These are phyloP conservation scores for Marvania coccoides DNA, from an alignment of 139 green algal genomes.

Conservation along the genomic window DNA sequence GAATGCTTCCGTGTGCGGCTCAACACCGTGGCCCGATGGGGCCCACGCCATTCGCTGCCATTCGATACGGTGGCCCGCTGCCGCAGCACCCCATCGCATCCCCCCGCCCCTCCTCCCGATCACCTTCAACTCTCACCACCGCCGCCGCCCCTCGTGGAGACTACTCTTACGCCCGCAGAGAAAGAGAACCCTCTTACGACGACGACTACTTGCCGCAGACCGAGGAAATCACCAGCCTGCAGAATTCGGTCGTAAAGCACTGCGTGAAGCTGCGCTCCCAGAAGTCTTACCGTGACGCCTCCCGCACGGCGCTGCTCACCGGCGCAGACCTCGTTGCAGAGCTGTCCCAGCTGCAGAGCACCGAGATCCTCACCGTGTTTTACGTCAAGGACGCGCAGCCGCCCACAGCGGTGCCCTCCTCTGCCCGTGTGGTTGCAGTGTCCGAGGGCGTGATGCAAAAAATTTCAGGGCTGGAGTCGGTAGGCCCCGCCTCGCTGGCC, in stretches of 20 bases:
- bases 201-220: neutral
- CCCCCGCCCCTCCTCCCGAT: neutral
- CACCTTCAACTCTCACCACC: neutral
- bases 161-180: neutral
- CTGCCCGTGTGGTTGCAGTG: conserved; percentile 15
- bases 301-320: conserved; percentile 32
- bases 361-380: conserved; percentile 4
- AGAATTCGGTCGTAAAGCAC: conserved; percentile 56
- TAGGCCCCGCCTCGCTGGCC: conserved; percentile 14
- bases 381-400: neutral
- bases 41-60: too few species aligned
- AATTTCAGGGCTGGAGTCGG: conserved; percentile 46
- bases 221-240: neutral
- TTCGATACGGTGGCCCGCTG: too few species aligned
- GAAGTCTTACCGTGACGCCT: conserved; percentile 32
- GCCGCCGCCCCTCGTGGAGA: neutral
- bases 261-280: conserved; percentile 47
- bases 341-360: conserved; percentile 14
- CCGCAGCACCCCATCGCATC: neutral
- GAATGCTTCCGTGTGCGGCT: too few species aligned
- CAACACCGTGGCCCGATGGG: too few species aligned
- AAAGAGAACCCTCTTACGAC: neutral
- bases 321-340: conserved; percentile 39
- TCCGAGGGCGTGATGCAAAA: conserved; percentile 51
- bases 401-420: neutral